These are phyloP conservation scores for Hymenoscyphus infarciens DNA, from an alignment of 2,329 filamentous ascomycete species.

Conservation along the genomic window DNA sequence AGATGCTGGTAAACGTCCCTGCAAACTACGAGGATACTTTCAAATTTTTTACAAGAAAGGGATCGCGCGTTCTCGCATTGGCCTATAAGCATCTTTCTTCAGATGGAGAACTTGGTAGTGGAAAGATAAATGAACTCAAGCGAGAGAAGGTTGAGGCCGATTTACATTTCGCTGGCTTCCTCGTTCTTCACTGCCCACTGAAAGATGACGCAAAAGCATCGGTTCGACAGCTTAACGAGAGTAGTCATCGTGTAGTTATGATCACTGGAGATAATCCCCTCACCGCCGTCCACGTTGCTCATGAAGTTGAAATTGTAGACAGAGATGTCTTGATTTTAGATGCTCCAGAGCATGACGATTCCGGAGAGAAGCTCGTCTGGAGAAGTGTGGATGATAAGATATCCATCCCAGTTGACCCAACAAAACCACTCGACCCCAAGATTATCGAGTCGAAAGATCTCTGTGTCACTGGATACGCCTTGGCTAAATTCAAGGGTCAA, in stretches of 20 bases:
- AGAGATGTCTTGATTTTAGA: constrained; percentile 92
- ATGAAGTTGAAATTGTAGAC: constrained; percentile 95
- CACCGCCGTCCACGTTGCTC: constrained; percentile 92
- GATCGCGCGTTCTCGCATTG: constrained; percentile 87
- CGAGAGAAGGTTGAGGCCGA: constrained; percentile 86
- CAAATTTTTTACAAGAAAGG: constrained; percentile 96
- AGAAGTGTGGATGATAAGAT: constrained; percentile 89
- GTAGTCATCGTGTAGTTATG: constrained; percentile 97
- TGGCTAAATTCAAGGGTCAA: constrained; percentile 84
- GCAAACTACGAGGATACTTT: constrained; percentile 94
- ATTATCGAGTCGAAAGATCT: constrained; percentile 86
- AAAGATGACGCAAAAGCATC: constrained; percentile 95
- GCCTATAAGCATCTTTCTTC: constrained; percentile 88
- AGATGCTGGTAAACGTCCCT: constrained; percentile 81
- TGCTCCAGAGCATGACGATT: constrained; percentile 83
- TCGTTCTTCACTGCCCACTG: constrained; percentile 90
- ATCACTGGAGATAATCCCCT: constrained; percentile 98
- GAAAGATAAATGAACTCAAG: constrained; percentile 88
- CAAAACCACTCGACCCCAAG: constrained; percentile 72
- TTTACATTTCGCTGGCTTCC: constrained; percentile 87
- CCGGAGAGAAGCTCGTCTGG: constrained; percentile 83
- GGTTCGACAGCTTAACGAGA: constrained; percentile 96
- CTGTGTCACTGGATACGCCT: constrained; percentile 91
- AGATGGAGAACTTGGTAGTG: constrained; percentile 76
- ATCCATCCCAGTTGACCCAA: constrained; percentile 80